phyloP scores from a whole-genome alignment of 306 rosid species.

The Luffa aegyptiaca region DNA sequence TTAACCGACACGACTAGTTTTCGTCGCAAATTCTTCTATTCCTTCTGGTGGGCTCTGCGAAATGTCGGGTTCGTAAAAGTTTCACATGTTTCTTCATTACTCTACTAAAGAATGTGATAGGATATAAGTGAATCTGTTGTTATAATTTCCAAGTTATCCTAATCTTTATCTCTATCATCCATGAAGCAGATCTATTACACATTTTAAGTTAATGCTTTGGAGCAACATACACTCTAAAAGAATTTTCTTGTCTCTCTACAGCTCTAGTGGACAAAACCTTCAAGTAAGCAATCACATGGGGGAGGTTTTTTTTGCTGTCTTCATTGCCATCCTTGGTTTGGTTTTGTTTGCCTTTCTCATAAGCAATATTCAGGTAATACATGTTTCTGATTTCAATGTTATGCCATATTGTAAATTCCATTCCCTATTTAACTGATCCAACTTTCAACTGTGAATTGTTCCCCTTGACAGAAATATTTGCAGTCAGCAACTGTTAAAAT shows the following conservation, averaged over 20 bases:
- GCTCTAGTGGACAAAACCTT: slow-evolving; percentile 83
- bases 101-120: neutral
- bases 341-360: slow-evolving; percentile 68
- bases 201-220: neutral
- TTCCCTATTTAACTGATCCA: neutral
- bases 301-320: slow-evolving; percentile 60
- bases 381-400: neutral
- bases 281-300: slow-evolving; percentile 42
- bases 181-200: neutral
- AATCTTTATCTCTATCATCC: neutral
- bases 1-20: slow-evolving; percentile 32
- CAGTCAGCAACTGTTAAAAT: slow-evolving; percentile 75
- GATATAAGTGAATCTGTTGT: neutral
- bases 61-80: slow-evolving; percentile 44
- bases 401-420: neutral
- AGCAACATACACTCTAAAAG: neutral
- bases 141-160: neutral
- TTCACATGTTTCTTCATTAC: neutral
- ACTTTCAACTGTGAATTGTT: neutral
- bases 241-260: slow-evolving; percentile 18
- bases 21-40: slow-evolving; percentile 47
- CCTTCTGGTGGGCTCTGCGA: slow-evolving; percentile 97
- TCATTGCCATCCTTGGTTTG: slow-evolving; percentile 58
- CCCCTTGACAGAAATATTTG: slow-evolving; percentile 51
- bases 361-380: slow-evolving; percentile 82